A percentile compares a stretch with the other conserved stretches of the same genome.
phyloP scores from a whole-genome alignment of 148 eudicot species.

The Chenopodium formosanum region DNA sequence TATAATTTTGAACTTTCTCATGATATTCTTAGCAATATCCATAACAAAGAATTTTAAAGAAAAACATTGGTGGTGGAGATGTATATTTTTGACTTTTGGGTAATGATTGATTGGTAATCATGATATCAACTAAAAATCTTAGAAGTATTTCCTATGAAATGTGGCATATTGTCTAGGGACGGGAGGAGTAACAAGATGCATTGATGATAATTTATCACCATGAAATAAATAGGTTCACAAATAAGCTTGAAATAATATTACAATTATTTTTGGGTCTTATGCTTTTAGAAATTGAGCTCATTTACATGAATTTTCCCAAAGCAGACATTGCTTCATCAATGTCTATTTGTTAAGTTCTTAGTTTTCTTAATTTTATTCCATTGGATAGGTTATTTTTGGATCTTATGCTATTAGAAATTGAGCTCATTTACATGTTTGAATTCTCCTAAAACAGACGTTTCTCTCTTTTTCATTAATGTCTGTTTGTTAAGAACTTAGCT shows the following conservation, averaged over 20 bases:
- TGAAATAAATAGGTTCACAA: background rate
- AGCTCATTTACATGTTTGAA: background rate
- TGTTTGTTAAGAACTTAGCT: background rate
- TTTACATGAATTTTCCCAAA: background rate
- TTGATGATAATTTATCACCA: too few relatives aligned
- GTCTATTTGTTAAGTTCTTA: background rate
- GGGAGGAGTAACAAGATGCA: too few relatives aligned
- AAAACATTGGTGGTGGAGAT: too few relatives aligned
- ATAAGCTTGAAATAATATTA: background rate
- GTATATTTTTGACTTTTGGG: too few relatives aligned
- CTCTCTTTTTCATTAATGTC: background rate
- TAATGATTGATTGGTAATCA: too few relatives aligned
- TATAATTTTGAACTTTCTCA: too few relatives aligned
- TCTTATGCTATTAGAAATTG: background rate
- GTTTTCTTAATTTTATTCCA: background rate
- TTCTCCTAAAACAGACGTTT: background rate
- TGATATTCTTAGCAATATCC: too few relatives aligned
- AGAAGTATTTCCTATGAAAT: too few relatives aligned
- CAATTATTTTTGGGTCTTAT: background rate
- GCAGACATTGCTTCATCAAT: background rate
- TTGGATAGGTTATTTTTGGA: conserved; percentile 39
- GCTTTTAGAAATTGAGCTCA: background rate
- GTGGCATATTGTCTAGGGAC: background rate
- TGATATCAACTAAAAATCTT: background rate
- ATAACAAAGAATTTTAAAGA: too few relatives aligned